phyloP scores from a whole-genome alignment of 768 basidiomycete genomes.

The Candolleomyces eurysporus region DNA sequence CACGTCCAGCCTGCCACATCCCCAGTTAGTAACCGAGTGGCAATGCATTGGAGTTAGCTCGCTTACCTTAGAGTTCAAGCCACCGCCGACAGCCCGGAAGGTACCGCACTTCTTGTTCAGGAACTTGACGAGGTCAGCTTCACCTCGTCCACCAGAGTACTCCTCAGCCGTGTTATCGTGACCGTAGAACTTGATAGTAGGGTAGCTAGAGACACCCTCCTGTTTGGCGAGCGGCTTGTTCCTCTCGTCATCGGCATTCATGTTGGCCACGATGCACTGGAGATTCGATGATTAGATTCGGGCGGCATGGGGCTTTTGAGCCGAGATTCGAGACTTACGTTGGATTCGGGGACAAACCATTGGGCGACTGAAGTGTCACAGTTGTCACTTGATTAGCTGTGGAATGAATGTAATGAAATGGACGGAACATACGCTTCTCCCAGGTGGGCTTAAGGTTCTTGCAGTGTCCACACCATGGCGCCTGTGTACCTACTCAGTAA shows the following conservation, averaged over 20 bases:
- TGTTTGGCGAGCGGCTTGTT: conserved; percentile 69
- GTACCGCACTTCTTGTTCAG: conserved; percentile 89
- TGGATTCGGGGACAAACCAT: conserved; percentile 73
- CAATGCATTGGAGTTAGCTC: neutral
- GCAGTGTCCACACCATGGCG: conserved; percentile 94
- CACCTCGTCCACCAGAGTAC: conserved; percentile 72
- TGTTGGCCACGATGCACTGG: conserved; percentile 86
- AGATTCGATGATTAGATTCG: conserved; percentile 2
- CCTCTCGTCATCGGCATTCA: conserved; percentile 83
- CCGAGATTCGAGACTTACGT: conserved; percentile 44
- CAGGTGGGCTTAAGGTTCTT: conserved; percentile 86
- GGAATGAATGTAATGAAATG: neutral
- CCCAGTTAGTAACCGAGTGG: conserved; percentile 3
- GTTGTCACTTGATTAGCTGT: conserved; percentile 5
- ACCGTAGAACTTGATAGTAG: conserved; percentile 86
- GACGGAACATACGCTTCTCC: conserved; percentile 58
- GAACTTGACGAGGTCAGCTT: conserved; percentile 73
- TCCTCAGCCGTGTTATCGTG: conserved; percentile 60
- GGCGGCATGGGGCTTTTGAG: neutral
- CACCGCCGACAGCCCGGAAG: conserved; percentile 77
- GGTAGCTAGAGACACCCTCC: conserved; percentile 80
- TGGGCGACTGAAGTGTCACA: conserved; percentile 54
- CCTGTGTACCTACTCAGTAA: conserved; percentile 30
- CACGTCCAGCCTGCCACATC: conserved; percentile 70
- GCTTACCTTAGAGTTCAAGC: conserved; percentile 65